These are phyloP conservation scores for Danielozyma ontarioensis DNA, from an alignment of 805 yeast species.

Conservation along the genomic window DNA sequence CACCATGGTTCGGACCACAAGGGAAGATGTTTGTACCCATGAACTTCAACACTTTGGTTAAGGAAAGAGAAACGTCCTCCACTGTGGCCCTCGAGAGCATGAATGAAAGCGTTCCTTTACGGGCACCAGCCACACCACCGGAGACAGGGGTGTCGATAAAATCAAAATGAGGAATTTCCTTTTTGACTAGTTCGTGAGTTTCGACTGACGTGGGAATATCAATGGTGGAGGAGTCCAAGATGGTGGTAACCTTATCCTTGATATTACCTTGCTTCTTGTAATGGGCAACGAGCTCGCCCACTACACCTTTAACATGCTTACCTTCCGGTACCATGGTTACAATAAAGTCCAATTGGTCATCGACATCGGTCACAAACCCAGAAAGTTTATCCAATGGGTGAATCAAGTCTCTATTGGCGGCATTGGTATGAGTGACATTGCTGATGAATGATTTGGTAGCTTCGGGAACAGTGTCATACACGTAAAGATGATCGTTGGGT, in stretches of 20 bases:
- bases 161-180: constrained; percentile 29
- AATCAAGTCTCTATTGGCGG: constrained; percentile 11
- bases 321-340: constrained; percentile 56
- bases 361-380: constrained; percentile 25
- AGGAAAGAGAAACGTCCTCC: constrained; percentile 23
- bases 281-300: constrained; percentile 30
- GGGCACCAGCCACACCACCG: constrained; percentile 52
- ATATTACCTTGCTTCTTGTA: constrained; percentile 13
- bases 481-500: constrained; percentile 35
- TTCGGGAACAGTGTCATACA: constrained; percentile 36
- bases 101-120: constrained; percentile 46
- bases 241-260: constrained; percentile 18
- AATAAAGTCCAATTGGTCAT: constrained; percentile 33
- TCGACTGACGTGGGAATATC: constrained; percentile 44
- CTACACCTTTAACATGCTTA: constrained; percentile 39
- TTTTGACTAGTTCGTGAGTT: constrained; percentile 30
- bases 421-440: constrained; percentile 17
- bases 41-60: constrained; percentile 24
- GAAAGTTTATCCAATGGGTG: constrained; percentile 13
- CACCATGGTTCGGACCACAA: constrained; percentile 44
- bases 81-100: constrained; percentile 41
- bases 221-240: constrained; percentile 49
- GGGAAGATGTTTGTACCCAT: constrained; percentile 49
- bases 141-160: constrained; percentile 54
- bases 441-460: constrained; percentile 21